Evolutionary conservation across 331 rosid genomes (phyloP).

Genomic region (Spiraea crenata): DNA sequence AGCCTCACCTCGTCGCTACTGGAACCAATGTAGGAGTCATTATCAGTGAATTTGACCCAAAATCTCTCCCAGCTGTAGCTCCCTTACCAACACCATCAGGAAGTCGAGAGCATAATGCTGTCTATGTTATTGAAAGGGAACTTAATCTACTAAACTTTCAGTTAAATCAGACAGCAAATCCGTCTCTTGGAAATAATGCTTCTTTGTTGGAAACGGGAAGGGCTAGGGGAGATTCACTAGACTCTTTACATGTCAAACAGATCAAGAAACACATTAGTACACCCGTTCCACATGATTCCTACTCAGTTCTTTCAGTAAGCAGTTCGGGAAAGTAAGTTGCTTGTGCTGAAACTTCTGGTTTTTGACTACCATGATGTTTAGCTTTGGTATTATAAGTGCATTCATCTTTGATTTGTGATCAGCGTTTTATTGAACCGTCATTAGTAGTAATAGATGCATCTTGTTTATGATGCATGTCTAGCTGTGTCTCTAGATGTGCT

Average conservation of each 20-base stretch:
- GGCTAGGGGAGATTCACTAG: conserved; percentile 69
- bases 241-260: conserved; percentile 85
- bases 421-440: not conserved
- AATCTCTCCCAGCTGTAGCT: conserved; percentile 98
- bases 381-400: not conserved
- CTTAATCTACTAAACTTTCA: conserved; percentile 84
- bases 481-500: not conserved
- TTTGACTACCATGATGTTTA: not conserved
- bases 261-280: conserved; percentile 86
- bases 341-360: not conserved
- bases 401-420: not conserved
- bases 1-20: conserved; percentile 95
- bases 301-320: conserved; percentile 95
- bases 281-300: conserved; percentile 98
- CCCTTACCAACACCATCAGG: conserved; percentile 84
- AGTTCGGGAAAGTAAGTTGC: conserved; percentile 96
- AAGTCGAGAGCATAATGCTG: conserved; percentile 88
- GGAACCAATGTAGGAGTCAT: conserved; percentile 97
- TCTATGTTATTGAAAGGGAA: conserved; percentile 87
- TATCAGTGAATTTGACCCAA: conserved; percentile 87
- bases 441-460: not conserved
- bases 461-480: not conserved
- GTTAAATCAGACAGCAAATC: conserved; percentile 85
- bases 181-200: conserved; percentile 90
- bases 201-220: conserved; percentile 85